Evolutionary conservation across 441 rosid species (phyloP).

Genomic region (Jatropha multifida): DNA sequence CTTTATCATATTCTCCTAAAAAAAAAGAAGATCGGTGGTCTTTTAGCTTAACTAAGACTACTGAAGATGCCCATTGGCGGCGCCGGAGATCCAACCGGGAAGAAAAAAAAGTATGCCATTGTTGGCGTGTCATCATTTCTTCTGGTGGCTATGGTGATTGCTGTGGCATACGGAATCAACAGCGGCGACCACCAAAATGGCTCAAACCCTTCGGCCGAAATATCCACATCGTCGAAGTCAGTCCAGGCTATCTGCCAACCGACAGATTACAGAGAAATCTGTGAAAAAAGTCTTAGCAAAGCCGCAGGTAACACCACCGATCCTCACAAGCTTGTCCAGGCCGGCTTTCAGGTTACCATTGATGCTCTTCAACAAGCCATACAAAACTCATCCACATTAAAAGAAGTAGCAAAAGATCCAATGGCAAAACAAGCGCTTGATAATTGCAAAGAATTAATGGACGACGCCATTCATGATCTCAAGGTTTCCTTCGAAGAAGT

Average conservation of each 20-base stretch:
- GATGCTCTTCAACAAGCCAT: slow-evolving; percentile 40
- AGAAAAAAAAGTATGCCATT: slow-evolving; percentile 45
- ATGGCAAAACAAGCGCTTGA: slow-evolving; percentile 50
- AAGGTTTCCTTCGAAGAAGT: slow-evolving; percentile 41
- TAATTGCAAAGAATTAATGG: slow-evolving; percentile 51
- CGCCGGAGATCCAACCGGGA: slow-evolving; percentile 4
- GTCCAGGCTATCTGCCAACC: slow-evolving; percentile 64
- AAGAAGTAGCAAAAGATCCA: slow-evolving; percentile 47
- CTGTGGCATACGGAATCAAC: slow-evolving; percentile 39
- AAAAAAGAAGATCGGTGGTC: not conserved
- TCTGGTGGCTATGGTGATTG: slow-evolving; percentile 68
- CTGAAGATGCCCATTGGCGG: slow-evolving; percentile 13
- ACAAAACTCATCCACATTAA: slow-evolving; percentile 39
- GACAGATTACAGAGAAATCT: slow-evolving; percentile 55
- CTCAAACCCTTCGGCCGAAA: not conserved
- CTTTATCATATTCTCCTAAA: not conserved
- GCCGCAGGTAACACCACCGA: slow-evolving; percentile 49
- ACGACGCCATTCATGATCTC: slow-evolving; percentile 62
- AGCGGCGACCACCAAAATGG: not conserved
- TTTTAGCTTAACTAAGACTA: not conserved
- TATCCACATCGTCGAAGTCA: slow-evolving; percentile 42
- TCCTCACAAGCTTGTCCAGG: slow-evolving; percentile 59
- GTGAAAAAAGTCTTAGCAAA: slow-evolving; percentile 43
- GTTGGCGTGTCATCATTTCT: slow-evolving; percentile 48
- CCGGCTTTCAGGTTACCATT: slow-evolving; percentile 48